These are phyloP conservation scores for Penstemon newberryi DNA, from an alignment of 257 asterid genomes.

Conservation along the genomic window DNA sequence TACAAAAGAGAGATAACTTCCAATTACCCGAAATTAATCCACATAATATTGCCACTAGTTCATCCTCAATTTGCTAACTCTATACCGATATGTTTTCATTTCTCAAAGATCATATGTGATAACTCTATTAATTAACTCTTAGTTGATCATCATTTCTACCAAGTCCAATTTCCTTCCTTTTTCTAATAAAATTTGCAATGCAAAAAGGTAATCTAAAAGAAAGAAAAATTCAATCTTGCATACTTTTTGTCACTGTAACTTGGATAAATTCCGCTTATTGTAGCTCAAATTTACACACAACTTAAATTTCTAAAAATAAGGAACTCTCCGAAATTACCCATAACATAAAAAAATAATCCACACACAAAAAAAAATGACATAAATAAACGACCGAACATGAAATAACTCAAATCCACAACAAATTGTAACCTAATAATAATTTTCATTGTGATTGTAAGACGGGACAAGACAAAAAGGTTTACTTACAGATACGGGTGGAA, in stretches of 20 bases:
- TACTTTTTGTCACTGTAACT: neutral
- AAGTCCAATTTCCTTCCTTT: conserved; percentile 6
- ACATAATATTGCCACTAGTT: neutral
- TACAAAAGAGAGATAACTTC: neutral
- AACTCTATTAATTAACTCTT: neutral
- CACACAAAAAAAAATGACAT: neutral
- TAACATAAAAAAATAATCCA: neutral
- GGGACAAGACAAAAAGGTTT: neutral
- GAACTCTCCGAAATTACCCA: conserved; percentile 4
- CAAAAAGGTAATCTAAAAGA: neutral
- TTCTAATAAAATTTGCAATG: conserved; percentile 8
- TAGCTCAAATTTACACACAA: conserved; percentile 16
- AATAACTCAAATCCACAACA: neutral
- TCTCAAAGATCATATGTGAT: neutral
- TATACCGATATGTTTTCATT: neutral
- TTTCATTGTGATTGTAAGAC: neutral
- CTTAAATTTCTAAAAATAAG: neutral
- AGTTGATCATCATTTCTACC: neutral
- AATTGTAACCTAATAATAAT: too few species aligned
- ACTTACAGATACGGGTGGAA: conserved; percentile 34
- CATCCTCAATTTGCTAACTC: neutral
- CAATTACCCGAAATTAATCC: neutral
- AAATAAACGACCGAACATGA: neutral
- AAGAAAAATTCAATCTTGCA: conserved; percentile 14
- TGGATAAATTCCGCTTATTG: neutral